Base-by-base conservation (phyloP, 164 flowering plant species). In the Chimonanthus praecox region DNA sequence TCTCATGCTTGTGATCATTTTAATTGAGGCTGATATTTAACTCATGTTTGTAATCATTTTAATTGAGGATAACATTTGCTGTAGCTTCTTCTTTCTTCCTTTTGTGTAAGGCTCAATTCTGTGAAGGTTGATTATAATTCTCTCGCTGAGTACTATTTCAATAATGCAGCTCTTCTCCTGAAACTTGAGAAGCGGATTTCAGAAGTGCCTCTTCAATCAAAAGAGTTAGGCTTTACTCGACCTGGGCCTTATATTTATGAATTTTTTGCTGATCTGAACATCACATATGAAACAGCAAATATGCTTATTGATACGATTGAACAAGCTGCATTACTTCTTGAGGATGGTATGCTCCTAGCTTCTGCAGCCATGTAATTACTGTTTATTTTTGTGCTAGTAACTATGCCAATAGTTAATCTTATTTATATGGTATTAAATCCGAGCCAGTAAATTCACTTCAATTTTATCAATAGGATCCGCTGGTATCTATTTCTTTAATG, bases 171-270 rank as follows among this genome's bases (percentile, higher is more conserved):
- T 60, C 91, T 95, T 85, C 91, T 95, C 75, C 78, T 90, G 78
- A 93, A 93, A 85, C 92, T 95, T 76, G 94, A 95, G 84, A 89
- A 89, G 82, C 85, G 85, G 70, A 89, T 95, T 77, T 81, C 89
- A 74, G 92, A 92, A 77, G 83, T 93, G 71, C 89, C 90, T 61
- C 87, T 93, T 71, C 83, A 85, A 33, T 88, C 96, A 71, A 93
- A 84, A 79, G 99, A 93, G 74, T 74, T 86, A 68, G 99, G 99
- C 70, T 95, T 89, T 80, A 91, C 98, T 61, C 88, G 82, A 82
- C 97, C 97, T 72, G 99, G 99, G 66, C 90, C 91, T 70, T 92
- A 93, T 82, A 90, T 95, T 72, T 93, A 90, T 80, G 92, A 93
- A 77, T 72, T 95, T 47, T 85, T 95, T 75, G 86, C 83, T 80